Evolutionary conservation across 495 filamentous ascomycete species (phyloP).

Genomic region (Penicillium odoratum): DNA sequence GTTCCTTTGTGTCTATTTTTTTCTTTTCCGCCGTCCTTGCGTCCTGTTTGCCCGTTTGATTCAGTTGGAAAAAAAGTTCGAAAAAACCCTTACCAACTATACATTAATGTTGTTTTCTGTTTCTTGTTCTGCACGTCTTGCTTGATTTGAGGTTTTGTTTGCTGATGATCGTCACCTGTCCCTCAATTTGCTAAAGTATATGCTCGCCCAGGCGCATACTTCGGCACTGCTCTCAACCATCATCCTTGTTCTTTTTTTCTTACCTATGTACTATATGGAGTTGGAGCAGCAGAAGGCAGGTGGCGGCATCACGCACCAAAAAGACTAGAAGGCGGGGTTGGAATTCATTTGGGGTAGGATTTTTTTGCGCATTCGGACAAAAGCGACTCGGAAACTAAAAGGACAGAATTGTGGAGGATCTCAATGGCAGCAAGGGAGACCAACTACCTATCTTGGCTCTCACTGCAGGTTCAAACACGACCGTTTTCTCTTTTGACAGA

Average conservation of each 20-base stretch:
- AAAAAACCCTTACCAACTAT: conserved; percentile 27
- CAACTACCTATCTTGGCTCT: conserved; percentile 7
- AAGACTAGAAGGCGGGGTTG: conserved; percentile 31
- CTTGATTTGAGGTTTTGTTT: conserved; percentile 23
- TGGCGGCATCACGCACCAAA: conserved; percentile 25
- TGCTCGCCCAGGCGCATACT: neutral
- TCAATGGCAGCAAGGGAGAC: conserved; percentile 3
- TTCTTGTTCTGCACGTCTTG: conserved; percentile 9
- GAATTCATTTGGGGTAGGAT: conserved; percentile 13
- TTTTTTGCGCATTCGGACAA: conserved; percentile 25
- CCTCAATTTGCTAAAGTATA: conserved; percentile 11
- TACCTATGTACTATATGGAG: conserved; percentile 28
- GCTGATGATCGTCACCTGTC: conserved; percentile 16
- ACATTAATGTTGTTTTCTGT: conserved; percentile 27
- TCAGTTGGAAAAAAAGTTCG: conserved; percentile 33
- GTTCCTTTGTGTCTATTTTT: conserved; percentile 10
- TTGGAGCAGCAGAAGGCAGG: conserved; percentile 18
- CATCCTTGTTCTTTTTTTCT: conserved; percentile 21
- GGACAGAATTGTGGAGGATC: conserved; percentile 8
- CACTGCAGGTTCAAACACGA: conserved; percentile 13
- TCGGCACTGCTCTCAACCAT: conserved; percentile 14
- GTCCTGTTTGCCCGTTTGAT: conserved; percentile 23
- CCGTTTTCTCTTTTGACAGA: conserved; percentile 26
- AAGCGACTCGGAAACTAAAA: conserved; percentile 13
- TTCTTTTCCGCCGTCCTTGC: conserved; percentile 13